phyloP scores from a whole-genome alignment of 202 grass and related monocot species.

The Carex arenaria region DNA sequence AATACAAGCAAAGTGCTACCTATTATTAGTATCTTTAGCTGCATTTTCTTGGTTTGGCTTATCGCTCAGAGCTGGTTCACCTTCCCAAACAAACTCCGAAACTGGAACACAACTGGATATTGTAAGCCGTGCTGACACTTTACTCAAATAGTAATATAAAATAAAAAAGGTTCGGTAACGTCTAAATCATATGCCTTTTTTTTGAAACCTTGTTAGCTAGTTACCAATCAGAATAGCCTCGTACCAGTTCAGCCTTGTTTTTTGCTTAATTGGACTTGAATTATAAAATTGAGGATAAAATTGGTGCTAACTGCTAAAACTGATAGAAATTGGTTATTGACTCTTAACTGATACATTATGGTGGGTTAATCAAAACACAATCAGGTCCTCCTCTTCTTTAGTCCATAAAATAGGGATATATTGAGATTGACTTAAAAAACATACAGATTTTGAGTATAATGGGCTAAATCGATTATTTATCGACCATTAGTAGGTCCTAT shows the following conservation, averaged over 20 bases:
- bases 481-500: background rate
- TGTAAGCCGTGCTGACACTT: background rate
- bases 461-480: background rate
- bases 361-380: background rate
- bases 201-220: background rate
- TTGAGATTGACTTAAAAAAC: background rate
- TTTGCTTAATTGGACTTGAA: background rate
- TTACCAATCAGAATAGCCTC: background rate
- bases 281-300: background rate
- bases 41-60: constrained; percentile 43
- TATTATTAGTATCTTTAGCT: constrained; percentile 29
- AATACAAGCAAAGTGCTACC: constrained; percentile 32
- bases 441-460: background rate
- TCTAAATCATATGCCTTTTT: background rate
- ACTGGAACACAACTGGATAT: constrained; percentile 43
- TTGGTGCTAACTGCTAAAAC: background rate
- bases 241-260: background rate
- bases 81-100: constrained; percentile 93
- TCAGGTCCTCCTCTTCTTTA: background rate
- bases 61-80: constrained; percentile 43
- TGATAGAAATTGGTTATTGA: background rate
- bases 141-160: background rate
- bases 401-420: background rate
- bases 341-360: background rate
- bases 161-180: background rate